These are phyloP conservation scores for Beauveria sp. DNA, from an alignment of 2,329 filamentous ascomycete genomes.

Conservation along the genomic window DNA sequence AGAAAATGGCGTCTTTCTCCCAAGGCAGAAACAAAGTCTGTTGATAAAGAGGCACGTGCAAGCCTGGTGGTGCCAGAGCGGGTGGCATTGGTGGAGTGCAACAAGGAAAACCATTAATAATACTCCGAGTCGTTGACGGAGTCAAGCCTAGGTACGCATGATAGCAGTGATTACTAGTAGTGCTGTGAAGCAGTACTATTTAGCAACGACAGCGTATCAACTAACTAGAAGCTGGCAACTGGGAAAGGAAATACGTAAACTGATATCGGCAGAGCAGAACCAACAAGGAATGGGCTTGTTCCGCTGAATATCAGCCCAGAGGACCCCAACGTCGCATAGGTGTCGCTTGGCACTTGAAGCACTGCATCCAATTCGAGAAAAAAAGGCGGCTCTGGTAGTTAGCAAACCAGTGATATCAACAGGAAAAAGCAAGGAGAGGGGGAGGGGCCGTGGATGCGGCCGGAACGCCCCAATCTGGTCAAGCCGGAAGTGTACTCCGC, in stretches of 20 bases:
- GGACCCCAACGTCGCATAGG: no score
- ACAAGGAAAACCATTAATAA: not conserved
- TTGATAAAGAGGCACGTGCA: not conserved
- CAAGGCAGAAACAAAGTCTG: not conserved
- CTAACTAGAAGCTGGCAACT: no score
- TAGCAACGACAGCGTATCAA: no score
- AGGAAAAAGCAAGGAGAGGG: not conserved
- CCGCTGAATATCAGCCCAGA: conserved; percentile 1
- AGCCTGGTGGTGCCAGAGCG: not conserved
- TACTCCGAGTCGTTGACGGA: conserved; percentile 5
- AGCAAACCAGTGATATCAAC: not conserved
- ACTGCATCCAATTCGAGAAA: not conserved
- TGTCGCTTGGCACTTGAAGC: no score
- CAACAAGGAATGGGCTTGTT: not conserved
- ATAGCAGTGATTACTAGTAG: not conserved
- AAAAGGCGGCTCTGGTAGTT: not conserved
- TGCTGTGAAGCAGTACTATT: not conserved
- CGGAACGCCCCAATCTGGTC: conserved; percentile 3
- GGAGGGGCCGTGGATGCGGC: not conserved
- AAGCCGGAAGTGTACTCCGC: not conserved
- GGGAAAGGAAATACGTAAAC: no score
- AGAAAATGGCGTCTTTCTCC: not conserved
- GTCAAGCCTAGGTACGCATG: not conserved
- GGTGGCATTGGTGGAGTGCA: not conserved
- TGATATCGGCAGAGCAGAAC: no score